Conservation (phyloP, 108 stramenopile genomes). For the Pseudonitzschia multiseries region DNA sequence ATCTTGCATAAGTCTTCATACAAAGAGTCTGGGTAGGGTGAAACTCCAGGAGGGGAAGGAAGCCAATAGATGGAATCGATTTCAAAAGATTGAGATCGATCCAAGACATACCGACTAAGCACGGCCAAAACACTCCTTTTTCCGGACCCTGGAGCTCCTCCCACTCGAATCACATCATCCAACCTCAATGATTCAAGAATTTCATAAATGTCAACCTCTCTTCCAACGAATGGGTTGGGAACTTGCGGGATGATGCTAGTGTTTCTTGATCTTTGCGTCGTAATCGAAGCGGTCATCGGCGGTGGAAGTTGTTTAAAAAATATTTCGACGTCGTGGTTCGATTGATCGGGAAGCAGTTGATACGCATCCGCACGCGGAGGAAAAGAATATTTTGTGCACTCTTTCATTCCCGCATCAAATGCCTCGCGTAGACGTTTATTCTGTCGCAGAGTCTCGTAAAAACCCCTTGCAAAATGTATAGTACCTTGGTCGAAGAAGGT, state of each 20-base stretch:
- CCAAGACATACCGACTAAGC: slow-evolving; percentile 25
- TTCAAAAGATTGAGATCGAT: slow-evolving; percentile 28
- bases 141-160: slow-evolving; percentile 56
- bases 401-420: slow-evolving; percentile 48
- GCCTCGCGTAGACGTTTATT: slow-evolving; percentile 62
- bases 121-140: slow-evolving; percentile 31
- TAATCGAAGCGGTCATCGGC: slow-evolving; percentile 3
- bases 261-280: not conserved
- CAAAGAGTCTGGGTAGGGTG: slow-evolving; percentile 19
- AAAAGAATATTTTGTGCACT: not conserved
- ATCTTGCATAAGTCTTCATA: slow-evolving; percentile 33
- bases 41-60: slow-evolving; percentile 16
- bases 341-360: slow-evolving; percentile 52
- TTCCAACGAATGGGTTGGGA: slow-evolving; percentile 62
- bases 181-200: slow-evolving; percentile 49
- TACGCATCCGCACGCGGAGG: slow-evolving; percentile 33
- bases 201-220: slow-evolving; percentile 66
- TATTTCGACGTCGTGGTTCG: slow-evolving; percentile 28
- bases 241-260: slow-evolving; percentile 14
- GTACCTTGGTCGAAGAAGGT: slow-evolving; percentile 62
- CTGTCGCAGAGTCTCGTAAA: slow-evolving; percentile 53
- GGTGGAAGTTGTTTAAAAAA: slow-evolving; percentile 17
- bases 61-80: slow-evolving; percentile 30
- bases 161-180: slow-evolving; percentile 53
- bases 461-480: slow-evolving; percentile 57